These are phyloP conservation scores for Boletus tylopilopsis DNA, from an alignment of 768 basidiomycete species.

Conservation along the genomic window DNA sequence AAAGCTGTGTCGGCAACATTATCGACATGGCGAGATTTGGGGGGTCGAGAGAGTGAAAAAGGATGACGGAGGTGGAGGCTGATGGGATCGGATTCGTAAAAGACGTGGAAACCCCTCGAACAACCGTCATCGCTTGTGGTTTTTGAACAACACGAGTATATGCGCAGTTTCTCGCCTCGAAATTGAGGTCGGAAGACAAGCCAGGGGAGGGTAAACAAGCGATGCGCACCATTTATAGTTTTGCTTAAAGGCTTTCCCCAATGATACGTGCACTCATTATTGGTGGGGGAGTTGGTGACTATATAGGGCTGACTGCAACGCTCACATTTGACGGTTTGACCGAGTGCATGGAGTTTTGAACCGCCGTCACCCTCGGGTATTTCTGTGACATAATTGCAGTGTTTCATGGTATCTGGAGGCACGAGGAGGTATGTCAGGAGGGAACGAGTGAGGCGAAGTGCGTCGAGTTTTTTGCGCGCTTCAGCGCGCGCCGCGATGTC, in stretches of 20 bases:
- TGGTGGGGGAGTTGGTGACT: constrained; percentile 57
- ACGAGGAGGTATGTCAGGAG: constrained; percentile 59
- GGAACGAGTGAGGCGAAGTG: constrained; percentile 49
- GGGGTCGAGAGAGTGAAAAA: constrained; percentile 51
- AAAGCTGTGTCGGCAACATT: constrained; percentile 38
- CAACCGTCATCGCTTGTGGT: constrained; percentile 63
- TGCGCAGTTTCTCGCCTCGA: constrained; percentile 62
- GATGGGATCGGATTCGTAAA: constrained; percentile 68
- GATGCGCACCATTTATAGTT: constrained; percentile 58
- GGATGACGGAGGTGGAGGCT: constrained; percentile 71
- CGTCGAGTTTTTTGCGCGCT: constrained; percentile 48
- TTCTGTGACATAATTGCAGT: constrained; percentile 69
- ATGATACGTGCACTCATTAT: constrained; percentile 72
- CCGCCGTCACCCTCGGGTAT: constrained; percentile 69
- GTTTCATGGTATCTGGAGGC: constrained; percentile 49
- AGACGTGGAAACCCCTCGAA: constrained; percentile 81
- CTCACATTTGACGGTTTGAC: constrained; percentile 68
- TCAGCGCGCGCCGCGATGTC: constrained; percentile 56
- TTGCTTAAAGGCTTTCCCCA: constrained; percentile 71
- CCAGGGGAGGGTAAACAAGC: background rate
- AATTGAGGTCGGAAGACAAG: constrained; percentile 1
- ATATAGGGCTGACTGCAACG: constrained; percentile 70
- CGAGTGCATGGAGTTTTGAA: constrained; percentile 54
- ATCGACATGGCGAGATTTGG: constrained; percentile 1
- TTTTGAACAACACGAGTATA: constrained; percentile 79